These are phyloP conservation scores for Pseudocercospora vitis DNA, from an alignment of 2,329 filamentous ascomycete species.

Conservation along the genomic window DNA sequence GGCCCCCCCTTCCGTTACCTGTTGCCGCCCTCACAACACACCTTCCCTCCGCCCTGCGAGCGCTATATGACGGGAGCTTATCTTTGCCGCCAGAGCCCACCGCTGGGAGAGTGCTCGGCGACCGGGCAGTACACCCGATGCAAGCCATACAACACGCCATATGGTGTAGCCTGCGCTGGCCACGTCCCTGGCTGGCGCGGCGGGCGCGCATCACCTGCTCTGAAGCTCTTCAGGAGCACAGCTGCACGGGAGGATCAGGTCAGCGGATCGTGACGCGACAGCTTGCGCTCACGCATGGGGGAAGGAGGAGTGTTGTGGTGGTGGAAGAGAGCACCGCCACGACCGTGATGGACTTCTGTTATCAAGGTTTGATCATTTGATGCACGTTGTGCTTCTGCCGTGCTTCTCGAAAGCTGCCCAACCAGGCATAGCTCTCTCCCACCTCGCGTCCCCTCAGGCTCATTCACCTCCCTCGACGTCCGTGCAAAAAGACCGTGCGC, in stretches of 20 bases:
- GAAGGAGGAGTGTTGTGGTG: background rate
- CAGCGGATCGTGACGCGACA: background rate
- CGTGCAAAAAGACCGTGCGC: background rate
- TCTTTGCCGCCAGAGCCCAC: background rate
- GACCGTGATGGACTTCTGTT: background rate
- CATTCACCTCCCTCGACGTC: background rate
- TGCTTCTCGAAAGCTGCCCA: background rate
- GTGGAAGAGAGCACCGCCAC: background rate
- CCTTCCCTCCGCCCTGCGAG: background rate
- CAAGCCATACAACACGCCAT: background rate
- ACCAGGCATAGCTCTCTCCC: background rate
- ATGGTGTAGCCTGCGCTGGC: no score
- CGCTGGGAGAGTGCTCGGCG: background rate
- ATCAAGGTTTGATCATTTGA: background rate
- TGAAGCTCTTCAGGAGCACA: background rate
- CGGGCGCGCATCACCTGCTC: background rate
- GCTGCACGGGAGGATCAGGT: background rate
- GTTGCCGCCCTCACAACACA: background rate
- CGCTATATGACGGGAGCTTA: background rate
- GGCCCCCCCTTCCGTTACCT: background rate
- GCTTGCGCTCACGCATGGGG: no score
- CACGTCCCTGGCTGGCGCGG: background rate
- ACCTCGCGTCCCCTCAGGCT: no score
- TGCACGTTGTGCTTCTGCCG: slow-evolving; percentile 1
- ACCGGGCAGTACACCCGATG: background rate